Evolutionary conservation across 257 asterid genomes (phyloP).

Genomic region (Solanum gracilifrons): DNA sequence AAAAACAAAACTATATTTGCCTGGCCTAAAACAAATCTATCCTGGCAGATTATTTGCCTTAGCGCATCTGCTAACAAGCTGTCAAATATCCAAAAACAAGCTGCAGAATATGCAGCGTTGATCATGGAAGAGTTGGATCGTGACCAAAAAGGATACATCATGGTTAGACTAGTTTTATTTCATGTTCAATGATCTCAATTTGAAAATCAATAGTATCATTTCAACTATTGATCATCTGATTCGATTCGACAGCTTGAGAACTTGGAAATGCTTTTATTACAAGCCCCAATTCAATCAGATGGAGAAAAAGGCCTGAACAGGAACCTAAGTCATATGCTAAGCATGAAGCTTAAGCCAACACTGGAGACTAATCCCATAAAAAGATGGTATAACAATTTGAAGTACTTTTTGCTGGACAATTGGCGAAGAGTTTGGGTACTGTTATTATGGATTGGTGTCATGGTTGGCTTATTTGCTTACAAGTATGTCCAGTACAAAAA

Average conservation of each 20-base stretch:
- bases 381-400: constrained; percentile 36
- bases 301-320: constrained; percentile 44
- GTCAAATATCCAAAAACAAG: constrained; percentile 23
- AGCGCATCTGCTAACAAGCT: constrained; percentile 32
- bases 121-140: constrained; percentile 38
- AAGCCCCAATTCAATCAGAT: constrained; percentile 51
- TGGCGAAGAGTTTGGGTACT: constrained; percentile 94
- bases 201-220: background rate
- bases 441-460: constrained; percentile 70
- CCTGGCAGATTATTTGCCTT: constrained; percentile 13
- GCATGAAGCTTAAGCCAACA: constrained; percentile 72
- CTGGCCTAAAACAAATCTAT: background rate
- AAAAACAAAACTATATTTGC: background rate
- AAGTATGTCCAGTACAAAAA: constrained; percentile 61
- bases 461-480: constrained; percentile 69
- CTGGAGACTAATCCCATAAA: constrained; percentile 20
- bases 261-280: constrained; percentile 66
- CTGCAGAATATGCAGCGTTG: constrained; percentile 23
- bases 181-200: background rate
- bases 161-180: constrained; percentile 9
- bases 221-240: background rate
- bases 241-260: constrained; percentile 47
- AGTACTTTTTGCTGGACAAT: constrained; percentile 61
- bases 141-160: constrained; percentile 20
- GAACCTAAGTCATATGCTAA: constrained; percentile 63